phyloP scores from a whole-genome alignment of 495 filamentous ascomycete species.

The Penicillium canariense region DNA sequence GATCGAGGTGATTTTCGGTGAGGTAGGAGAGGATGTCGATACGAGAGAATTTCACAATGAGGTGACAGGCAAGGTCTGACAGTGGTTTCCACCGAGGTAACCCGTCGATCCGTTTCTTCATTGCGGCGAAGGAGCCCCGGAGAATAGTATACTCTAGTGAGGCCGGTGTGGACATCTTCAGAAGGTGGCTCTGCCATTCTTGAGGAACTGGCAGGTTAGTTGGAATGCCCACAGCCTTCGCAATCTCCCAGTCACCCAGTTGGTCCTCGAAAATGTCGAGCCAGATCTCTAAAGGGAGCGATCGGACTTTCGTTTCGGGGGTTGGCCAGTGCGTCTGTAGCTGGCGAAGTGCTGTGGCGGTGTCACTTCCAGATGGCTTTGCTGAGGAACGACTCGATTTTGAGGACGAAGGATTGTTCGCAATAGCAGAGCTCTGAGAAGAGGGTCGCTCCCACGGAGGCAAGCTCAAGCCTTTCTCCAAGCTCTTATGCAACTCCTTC shows the following conservation, averaged over 20 bases:
- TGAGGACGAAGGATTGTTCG: constrained; percentile 3
- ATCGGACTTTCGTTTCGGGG: constrained; percentile 21
- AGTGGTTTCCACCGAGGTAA: constrained; percentile 68
- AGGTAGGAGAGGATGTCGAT: constrained; percentile 76
- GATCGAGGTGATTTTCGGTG: constrained; percentile 69
- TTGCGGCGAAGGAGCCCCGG: constrained; percentile 61
- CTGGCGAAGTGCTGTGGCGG: constrained; percentile 52
- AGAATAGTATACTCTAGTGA: constrained; percentile 80
- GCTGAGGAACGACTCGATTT: constrained; percentile 35
- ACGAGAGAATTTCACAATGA: constrained; percentile 87
- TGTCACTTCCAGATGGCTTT: constrained; percentile 60
- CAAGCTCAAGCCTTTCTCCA: constrained; percentile 52
- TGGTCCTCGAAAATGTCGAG: constrained; percentile 75
- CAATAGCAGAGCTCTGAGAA: not conserved
- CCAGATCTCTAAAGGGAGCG: constrained; percentile 83
- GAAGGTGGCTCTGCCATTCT: constrained; percentile 63
- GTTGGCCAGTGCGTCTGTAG: constrained; percentile 29
- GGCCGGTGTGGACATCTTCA: constrained; percentile 51
- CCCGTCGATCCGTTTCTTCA: constrained; percentile 65
- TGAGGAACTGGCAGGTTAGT: constrained; percentile 69
- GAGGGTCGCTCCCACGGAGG: constrained; percentile 18
- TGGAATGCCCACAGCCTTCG: constrained; percentile 74
- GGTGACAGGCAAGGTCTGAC: constrained; percentile 76
- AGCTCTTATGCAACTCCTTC: constrained; percentile 59
- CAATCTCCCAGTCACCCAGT: constrained; percentile 84